phyloP scores from a whole-genome alignment of 2,329 filamentous ascomycete genomes.

The Zymoseptoria tritici region DNA sequence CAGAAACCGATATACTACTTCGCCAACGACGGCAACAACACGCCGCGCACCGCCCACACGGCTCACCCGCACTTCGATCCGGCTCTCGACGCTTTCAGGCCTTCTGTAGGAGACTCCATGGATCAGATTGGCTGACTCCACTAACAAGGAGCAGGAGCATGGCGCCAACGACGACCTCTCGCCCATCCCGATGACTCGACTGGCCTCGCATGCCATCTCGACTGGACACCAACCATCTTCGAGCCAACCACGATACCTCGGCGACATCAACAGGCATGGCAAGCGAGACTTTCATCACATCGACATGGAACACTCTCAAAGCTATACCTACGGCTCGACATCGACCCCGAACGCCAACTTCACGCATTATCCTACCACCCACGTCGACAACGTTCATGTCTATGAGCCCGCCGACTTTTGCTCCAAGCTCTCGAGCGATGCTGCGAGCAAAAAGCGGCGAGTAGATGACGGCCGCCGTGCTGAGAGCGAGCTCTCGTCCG shows the following conservation, averaged over 20 bases:
- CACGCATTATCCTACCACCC: slow-evolving; percentile 4
- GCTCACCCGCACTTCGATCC: slow-evolving; percentile 4
- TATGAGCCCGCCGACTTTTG: slow-evolving; percentile 25
- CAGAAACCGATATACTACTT: background rate
- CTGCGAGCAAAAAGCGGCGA: slow-evolving; percentile 20
- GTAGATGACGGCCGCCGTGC: slow-evolving; percentile 11
- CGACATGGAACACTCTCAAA: slow-evolving; percentile 19
- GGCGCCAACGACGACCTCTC: slow-evolving; percentile 3
- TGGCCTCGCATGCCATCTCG: background rate
- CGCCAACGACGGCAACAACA: background rate
- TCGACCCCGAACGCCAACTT: slow-evolving; percentile 22
- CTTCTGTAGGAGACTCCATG: slow-evolving; percentile 15
- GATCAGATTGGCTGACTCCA: slow-evolving; percentile 10
- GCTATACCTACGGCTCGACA: slow-evolving; percentile 20
- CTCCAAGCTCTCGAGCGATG: slow-evolving; percentile 19
- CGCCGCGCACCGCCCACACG: slow-evolving; percentile 12
- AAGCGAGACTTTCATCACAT: slow-evolving; percentile 19
- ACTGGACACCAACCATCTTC: background rate
- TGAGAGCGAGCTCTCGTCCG: slow-evolving; percentile 10
- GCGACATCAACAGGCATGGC: slow-evolving; percentile 18
- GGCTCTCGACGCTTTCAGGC: slow-evolving; percentile 4
- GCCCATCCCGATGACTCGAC: slow-evolving; percentile 11
- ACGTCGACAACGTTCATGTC: slow-evolving; percentile 15
- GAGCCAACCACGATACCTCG: slow-evolving; percentile 4
- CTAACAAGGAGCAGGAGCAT: slow-evolving; percentile 17